Base-by-base conservation (phyloP, 768 basidiomycete genomes). In the Saitozyma podzolica region DNA sequence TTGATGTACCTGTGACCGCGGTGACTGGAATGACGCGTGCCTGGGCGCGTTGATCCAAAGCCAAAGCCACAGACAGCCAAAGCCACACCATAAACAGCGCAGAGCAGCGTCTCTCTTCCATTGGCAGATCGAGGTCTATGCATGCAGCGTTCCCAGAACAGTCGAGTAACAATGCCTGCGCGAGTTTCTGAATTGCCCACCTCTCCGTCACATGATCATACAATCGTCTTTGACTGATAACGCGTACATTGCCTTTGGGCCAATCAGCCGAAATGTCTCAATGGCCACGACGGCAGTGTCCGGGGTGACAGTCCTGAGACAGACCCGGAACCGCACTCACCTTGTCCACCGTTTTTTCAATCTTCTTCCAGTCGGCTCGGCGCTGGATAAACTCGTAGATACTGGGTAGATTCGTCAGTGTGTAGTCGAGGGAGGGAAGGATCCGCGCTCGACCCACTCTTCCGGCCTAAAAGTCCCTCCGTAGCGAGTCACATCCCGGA, bases 361-460 rank as follows among this genome's bases (percentile, higher is more conserved):
- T 98, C 82, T 91, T 94, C 82, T 96, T 95, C 95, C 95, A 98
- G 78, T 99, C 95, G 8, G 91, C 89, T 41, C 94, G 84, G 19
- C 94, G 83, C 61, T 93, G 91, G 72, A 97, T 90, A 72, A 97
- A 95, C 78, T 98, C 95, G 77, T 97, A 97, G 55, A 97, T 84
- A 75, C 97, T 95, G 86, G 88, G 19, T 20, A 50, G 20, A 39
- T 39, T 16, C 29, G 48, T 56, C 50, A 43, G 43, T 48, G 11
- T 49, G 20, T n/a, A 19, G 29, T 56, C 39, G 10, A 57, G 42
- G 5, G 37, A 50, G 40, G 16, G 19, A 48, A 59, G n/a, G 8
- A 5, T 58, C 16, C n/a, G 11, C 10, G 6, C 40, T 29, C 8
- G 43, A 72, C 80, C 62, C 59, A 92, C 78, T 80, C 93, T 85